phyloP scores from a whole-genome alignment of 202 grass and related monocot species.

The Zoysia matrella region DNA sequence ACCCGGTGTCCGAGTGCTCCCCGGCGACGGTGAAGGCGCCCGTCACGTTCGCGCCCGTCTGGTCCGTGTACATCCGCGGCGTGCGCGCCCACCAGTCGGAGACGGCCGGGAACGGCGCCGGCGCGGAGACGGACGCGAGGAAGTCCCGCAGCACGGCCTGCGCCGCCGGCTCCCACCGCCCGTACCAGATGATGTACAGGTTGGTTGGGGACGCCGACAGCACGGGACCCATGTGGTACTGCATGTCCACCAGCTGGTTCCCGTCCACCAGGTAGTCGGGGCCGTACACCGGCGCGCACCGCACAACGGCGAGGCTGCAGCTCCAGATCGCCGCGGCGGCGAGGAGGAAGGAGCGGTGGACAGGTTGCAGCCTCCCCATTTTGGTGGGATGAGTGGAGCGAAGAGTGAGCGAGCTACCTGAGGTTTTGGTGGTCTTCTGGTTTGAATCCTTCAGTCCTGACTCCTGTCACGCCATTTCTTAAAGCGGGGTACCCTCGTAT shows the following conservation, averaged over 20 bases:
- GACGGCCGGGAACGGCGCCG: conserved; percentile 57
- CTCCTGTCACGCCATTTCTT: too few species aligned
- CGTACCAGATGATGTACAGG: conserved; percentile 94
- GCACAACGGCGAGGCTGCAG: conserved; percentile 16
- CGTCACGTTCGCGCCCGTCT: conserved; percentile 70
- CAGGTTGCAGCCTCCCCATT: conserved; percentile 45
- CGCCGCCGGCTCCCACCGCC: conserved; percentile 61
- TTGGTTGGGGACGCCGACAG: conserved; percentile 61
- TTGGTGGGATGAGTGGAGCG: conserved; percentile 30
- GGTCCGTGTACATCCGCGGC: conserved; percentile 72
- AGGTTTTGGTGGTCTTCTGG: background rate
- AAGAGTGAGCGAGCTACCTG: background rate
- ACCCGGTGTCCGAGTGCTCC: conserved; percentile 59
- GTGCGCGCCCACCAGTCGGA: conserved; percentile 82
- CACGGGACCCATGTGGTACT: conserved; percentile 90
- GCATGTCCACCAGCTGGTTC: conserved; percentile 69
- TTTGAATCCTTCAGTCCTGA: conserved; percentile 16
- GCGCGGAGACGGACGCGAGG: conserved; percentile 64
- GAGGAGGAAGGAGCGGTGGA: conserved; percentile 14
- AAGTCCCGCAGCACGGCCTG: conserved; percentile 83
- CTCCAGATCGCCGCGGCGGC: conserved; percentile 12
- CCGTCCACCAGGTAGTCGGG: conserved; percentile 57
- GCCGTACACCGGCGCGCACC: conserved; percentile 42
- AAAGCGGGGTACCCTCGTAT: too few species aligned
- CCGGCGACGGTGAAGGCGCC: conserved; percentile 53